Conservation (phyloP, 2,329 filamentous ascomycete species). For the Pseudocercospora eumusae region DNA sequence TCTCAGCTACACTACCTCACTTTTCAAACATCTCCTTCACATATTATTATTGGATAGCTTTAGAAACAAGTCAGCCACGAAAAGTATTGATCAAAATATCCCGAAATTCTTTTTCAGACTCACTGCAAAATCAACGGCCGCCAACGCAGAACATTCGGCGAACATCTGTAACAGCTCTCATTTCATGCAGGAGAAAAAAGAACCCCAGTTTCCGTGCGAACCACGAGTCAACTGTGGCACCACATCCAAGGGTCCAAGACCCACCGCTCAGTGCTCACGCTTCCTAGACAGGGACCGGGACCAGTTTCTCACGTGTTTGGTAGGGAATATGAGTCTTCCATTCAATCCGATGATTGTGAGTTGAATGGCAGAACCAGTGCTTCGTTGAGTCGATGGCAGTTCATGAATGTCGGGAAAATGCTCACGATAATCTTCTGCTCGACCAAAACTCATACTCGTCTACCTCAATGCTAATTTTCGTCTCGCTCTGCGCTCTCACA, state of each 20-base stretch:
- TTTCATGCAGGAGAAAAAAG: conserved; percentile 6
- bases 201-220: background rate
- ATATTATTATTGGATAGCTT: no score
- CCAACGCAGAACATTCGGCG: conserved; percentile 1
- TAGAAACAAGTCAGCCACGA: no score
- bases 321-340: background rate
- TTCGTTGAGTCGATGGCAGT: no score
- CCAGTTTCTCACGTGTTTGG: background rate
- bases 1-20: no score
- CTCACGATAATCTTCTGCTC: background rate
- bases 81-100: no score
- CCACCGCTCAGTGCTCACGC: no score
- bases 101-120: no score
- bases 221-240: background rate
- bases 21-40: background rate
- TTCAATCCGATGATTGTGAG: no score
- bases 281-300: background rate
- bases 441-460: conserved; percentile 1
- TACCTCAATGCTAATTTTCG: background rate
- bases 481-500: conserved; percentile 2
- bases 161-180: conserved; percentile 5
- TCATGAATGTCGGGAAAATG: background rate
- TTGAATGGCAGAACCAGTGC: no score
- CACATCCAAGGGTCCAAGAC: no score
- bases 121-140: background rate